Percentiles rank a stretch among this genome's conserved stretches.
Evolutionary conservation across 371 early-diverging fungal genomes (phyloP).

Genomic region (Globomyces sp.): DNA sequence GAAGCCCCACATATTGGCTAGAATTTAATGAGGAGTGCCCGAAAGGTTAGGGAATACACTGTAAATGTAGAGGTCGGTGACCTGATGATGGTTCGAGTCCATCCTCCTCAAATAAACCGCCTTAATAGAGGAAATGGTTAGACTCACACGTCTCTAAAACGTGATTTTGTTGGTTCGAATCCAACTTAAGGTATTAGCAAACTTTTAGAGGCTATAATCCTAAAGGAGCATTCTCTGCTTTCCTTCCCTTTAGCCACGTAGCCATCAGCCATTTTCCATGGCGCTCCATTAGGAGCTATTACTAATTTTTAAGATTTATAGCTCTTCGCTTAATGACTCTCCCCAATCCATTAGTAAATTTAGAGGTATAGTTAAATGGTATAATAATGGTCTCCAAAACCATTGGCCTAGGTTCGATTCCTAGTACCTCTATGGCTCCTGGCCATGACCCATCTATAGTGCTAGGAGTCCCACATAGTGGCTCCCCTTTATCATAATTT

Average conservation of each 20-base stretch:
- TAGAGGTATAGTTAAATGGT: conserved; percentile 34
- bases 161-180: conserved; percentile 6
- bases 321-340: no score
- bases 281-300: no score
- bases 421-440: conserved; percentile 29
- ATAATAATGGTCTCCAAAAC: conserved; percentile 36
- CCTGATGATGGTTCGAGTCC: conserved; percentile 34
- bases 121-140: conserved; percentile 10
- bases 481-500: no score
- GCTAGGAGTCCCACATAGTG: no score
- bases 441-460: no score
- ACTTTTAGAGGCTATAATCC: no score
- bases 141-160: conserved; percentile 5
- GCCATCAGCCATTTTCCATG: no score
- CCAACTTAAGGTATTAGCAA: conserved; percentile 15
- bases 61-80: not conserved
- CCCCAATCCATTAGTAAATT: no score
- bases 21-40: not conserved
- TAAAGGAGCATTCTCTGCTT: no score
- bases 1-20: no score
- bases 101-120: conserved; percentile 19
- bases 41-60: not conserved
- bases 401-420: conserved; percentile 35
- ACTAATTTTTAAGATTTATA: no score
- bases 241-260: no score